phyloP scores from a whole-genome alignment of 768 basidiomycete species.

The Russula abietina region DNA sequence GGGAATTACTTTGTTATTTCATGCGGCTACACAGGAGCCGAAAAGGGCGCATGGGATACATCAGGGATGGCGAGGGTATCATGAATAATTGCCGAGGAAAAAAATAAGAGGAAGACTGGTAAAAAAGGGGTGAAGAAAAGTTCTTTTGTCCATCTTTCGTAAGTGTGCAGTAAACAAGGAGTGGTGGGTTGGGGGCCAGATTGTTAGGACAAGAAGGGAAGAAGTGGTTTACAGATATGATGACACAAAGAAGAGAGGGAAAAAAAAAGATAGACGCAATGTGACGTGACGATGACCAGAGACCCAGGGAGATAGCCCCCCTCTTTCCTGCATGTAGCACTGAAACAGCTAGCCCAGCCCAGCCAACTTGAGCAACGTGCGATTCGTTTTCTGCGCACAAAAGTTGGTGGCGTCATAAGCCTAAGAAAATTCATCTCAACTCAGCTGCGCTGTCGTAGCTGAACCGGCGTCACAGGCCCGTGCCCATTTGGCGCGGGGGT shows the following conservation, averaged over 20 bases:
- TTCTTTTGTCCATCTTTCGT: conserved; percentile 18
- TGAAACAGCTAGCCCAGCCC: not conserved
- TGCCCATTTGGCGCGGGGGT: conserved; percentile 13
- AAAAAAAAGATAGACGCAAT: conserved; percentile 19
- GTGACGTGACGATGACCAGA: not conserved
- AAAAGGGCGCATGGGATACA: conserved; percentile 19
- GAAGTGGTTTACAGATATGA: conserved; percentile 18
- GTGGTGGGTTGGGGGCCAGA: conserved; percentile 7
- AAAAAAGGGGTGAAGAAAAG: not conserved
- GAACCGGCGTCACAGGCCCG: conserved; percentile 19
- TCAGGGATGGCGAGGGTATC: conserved; percentile 25
- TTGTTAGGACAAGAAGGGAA: conserved; percentile 17
- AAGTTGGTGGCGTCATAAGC: no score
- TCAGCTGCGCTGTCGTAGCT: conserved; percentile 25
- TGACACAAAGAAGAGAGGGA: conserved; percentile 12
- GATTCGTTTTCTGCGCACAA: not conserved
- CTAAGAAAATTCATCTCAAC: not conserved
- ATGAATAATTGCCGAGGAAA: conserved; percentile 23
- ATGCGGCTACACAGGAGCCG: conserved; percentile 23
- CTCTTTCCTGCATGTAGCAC: not conserved
- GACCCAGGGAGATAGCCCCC: not conserved
- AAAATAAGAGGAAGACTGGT: not conserved
- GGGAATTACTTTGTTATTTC: conserved; percentile 24
- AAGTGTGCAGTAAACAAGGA: conserved; percentile 16
- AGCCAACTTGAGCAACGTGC: not conserved